Evolutionary conservation across 495 filamentous ascomycete species (phyloP).

Genomic region (Aspergillus cristatus): DNA sequence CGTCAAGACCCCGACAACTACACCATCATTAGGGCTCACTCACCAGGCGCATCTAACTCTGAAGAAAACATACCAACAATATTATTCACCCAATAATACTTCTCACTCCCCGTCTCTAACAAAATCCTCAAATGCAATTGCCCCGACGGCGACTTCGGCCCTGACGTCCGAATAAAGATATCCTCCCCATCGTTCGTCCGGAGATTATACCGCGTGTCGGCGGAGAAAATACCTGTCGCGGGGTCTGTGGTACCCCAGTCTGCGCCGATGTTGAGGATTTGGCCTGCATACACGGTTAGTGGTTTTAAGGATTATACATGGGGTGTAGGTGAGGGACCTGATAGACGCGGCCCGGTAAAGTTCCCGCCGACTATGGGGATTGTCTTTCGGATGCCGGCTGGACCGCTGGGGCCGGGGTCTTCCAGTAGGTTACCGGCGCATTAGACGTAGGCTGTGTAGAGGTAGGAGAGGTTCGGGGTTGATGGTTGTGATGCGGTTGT

Average conservation of each 20-base stretch:
- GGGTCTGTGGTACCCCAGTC: constrained; percentile 23
- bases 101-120: constrained; percentile 18
- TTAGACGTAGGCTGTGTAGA: constrained; percentile 22
- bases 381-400: constrained; percentile 14
- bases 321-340: constrained; percentile 4
- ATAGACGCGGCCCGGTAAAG: constrained; percentile 20
- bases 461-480: constrained; percentile 17
- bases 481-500: constrained; percentile 1
- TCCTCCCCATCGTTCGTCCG: constrained; percentile 21
- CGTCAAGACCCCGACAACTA: constrained; percentile 14
- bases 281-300: constrained; percentile 5
- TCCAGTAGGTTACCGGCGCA: constrained; percentile 16
- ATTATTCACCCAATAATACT: constrained; percentile 30
- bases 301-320: background rate
- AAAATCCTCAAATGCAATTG: constrained; percentile 19
- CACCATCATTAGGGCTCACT: background rate
- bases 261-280: constrained; percentile 23
- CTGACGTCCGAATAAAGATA: constrained; percentile 20
- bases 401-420: constrained; percentile 4
- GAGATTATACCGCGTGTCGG: constrained; percentile 26
- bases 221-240: constrained; percentile 19
- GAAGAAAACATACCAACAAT: constrained; percentile 18
- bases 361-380: constrained; percentile 27
- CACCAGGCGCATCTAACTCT: too few species aligned
- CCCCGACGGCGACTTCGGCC: constrained; percentile 13